Conservation (phyloP, 2,329 filamentous ascomycete species). For the Xylariaceae sp. region DNA sequence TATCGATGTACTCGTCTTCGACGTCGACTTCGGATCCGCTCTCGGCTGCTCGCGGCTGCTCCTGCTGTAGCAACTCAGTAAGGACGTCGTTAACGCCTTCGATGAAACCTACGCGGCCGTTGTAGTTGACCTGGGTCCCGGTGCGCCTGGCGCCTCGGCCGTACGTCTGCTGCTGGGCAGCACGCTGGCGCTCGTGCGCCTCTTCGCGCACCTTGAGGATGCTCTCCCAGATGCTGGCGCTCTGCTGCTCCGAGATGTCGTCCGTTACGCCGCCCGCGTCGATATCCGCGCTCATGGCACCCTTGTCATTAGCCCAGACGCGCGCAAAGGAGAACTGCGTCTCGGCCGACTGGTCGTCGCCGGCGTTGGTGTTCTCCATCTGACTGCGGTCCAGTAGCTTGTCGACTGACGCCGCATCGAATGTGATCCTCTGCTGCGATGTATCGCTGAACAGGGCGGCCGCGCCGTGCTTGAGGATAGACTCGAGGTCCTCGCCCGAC, state of each 20-base stretch:
- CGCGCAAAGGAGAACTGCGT: constrained; percentile 83
- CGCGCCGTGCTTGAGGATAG: constrained; percentile 81
- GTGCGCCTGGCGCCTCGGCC: constrained; percentile 77
- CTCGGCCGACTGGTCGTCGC: constrained; percentile 59
- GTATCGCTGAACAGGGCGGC: constrained; percentile 77
- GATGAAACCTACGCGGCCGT: constrained; percentile 26
- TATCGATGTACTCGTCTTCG: constrained; percentile 22
- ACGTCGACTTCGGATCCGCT: constrained; percentile 20
- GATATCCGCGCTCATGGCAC: constrained; percentile 56
- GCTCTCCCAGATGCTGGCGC: constrained; percentile 76
- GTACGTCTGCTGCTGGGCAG: constrained; percentile 62
- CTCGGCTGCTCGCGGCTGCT: constrained; percentile 16
- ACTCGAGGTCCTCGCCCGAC: constrained; percentile 71
- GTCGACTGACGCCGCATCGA: constrained; percentile 77
- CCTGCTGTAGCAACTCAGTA: constrained; percentile 8
- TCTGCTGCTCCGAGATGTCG: constrained; percentile 43
- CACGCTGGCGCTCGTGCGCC: constrained; percentile 65
- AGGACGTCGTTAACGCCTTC: constrained; percentile 16
- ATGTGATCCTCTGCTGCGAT: constrained; percentile 65
- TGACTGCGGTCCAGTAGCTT: constrained; percentile 82
- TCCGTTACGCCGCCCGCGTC: constrained; percentile 46
- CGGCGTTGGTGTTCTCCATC: constrained; percentile 62
- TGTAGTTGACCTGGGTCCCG: constrained; percentile 39
- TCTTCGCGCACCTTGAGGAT: constrained; percentile 79
- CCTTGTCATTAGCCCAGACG: constrained; percentile 83